Percentiles rank a stretch among this genome's conserved stretches.
phyloP scores from a whole-genome alignment of 495 filamentous ascomycete species.

The Penicillium subrubescens region DNA sequence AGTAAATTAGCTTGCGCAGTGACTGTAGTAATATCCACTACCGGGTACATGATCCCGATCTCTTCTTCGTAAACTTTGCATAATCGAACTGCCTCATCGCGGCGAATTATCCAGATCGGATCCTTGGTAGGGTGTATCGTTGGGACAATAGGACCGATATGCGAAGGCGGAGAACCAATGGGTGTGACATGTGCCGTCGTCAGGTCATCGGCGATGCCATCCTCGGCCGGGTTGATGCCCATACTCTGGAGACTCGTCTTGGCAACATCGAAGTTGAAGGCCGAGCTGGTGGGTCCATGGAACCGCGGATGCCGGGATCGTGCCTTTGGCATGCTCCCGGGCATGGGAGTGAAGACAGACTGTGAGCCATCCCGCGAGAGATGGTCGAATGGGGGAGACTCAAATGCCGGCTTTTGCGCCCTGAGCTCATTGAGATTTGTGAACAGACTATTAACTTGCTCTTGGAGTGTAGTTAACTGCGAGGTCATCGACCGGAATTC shows the following conservation, averaged over 20 bases:
- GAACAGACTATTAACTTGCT: constrained; percentile 79
- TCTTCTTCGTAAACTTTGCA: constrained; percentile 79
- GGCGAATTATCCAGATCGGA: constrained; percentile 72
- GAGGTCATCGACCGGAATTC: constrained; percentile 80
- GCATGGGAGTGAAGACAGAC: constrained; percentile 38
- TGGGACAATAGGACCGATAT: constrained; percentile 40
- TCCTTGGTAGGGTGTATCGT: constrained; percentile 58
- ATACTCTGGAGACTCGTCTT: constrained; percentile 86
- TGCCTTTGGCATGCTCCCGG: constrained; percentile 35
- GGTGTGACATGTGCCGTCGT: constrained; percentile 53
- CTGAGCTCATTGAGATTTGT: constrained; percentile 67
- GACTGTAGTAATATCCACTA: constrained; percentile 69
- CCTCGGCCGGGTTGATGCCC: constrained; percentile 67
- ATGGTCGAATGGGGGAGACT: constrained; percentile 41
- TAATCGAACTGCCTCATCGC: constrained; percentile 71
- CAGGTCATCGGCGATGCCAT: constrained; percentile 58
- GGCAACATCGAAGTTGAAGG: constrained; percentile 84
- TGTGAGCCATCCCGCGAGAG: constrained; percentile 44
- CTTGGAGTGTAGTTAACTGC: constrained; percentile 74
- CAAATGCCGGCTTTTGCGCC: constrained; percentile 37
- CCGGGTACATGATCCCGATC: constrained; percentile 83
- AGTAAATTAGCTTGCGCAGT: constrained; percentile 65
- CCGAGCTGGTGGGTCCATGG: constrained; percentile 82
- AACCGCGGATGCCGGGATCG: constrained; percentile 63
- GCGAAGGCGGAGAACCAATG: constrained; percentile 54